phyloP scores from a whole-genome alignment of 768 basidiomycete species.

The Daedaleopsis nitida region DNA sequence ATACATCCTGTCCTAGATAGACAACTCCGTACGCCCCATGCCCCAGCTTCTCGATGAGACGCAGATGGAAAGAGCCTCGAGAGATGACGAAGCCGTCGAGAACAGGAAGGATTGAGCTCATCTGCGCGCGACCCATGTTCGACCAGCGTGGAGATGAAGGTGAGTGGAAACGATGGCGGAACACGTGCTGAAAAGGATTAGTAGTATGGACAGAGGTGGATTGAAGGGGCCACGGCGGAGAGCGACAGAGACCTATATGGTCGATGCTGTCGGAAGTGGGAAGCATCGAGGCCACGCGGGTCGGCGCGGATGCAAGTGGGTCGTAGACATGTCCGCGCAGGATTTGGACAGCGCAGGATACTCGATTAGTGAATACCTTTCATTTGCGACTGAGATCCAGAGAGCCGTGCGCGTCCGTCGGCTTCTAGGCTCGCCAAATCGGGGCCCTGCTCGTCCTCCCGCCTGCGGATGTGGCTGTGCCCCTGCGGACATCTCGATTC shows the following conservation, averaged over 20 bases:
- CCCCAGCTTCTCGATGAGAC: conserved; percentile 23
- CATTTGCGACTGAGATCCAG: conserved; percentile 11
- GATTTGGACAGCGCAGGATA: neutral
- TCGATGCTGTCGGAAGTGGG: conserved; percentile 4
- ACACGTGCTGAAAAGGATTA: too few relatives aligned
- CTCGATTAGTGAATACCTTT: neutral
- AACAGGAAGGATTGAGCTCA: conserved; percentile 31
- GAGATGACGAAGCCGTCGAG: conserved; percentile 24
- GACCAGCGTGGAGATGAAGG: too few relatives aligned
- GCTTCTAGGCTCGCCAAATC: conserved; percentile 5
- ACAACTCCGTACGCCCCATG: conserved; percentile 32
- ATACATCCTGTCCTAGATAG: conserved; percentile 29
- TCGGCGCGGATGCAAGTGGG: neutral
- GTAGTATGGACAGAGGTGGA: too few relatives aligned
- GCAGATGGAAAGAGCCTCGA: conserved; percentile 17
- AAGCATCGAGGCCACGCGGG: neutral
- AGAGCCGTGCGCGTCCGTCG: conserved; percentile 10
- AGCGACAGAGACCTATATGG: conserved; percentile 1
- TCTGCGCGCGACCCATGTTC: conserved; percentile 19
- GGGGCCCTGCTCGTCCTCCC: neutral
- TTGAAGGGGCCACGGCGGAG: too few relatives aligned
- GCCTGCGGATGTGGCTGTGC: neutral
- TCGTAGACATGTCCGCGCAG: neutral
- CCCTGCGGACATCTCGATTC: neutral
- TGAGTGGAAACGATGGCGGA: too few relatives aligned